A percentile compares a stretch with the other conserved stretches of the same genome.
phyloP scores from a whole-genome alignment of 768 basidiomycete genomes.

The Roridomyces roridus region DNA sequence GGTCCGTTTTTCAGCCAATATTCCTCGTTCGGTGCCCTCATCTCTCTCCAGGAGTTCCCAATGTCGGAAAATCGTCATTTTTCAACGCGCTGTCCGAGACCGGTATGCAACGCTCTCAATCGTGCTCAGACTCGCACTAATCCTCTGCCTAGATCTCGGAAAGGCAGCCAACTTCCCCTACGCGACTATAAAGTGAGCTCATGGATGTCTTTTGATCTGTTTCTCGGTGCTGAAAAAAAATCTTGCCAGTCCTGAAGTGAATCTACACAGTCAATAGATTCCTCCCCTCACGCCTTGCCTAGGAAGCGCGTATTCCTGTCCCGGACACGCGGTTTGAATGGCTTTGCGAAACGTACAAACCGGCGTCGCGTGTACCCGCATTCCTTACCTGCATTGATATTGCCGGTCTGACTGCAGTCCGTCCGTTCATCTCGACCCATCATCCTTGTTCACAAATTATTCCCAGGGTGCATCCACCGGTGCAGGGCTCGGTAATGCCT shows the following conservation, averaged over 20 bases:
- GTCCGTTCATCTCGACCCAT: conserved; percentile 31
- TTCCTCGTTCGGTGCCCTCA: conserved; percentile 26
- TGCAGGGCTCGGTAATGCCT: conserved; percentile 96
- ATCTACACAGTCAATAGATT: background rate
- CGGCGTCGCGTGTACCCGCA: conserved; percentile 85
- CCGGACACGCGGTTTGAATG: conserved; percentile 95
- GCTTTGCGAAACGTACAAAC: conserved; percentile 92
- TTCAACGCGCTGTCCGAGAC: conserved; percentile 96
- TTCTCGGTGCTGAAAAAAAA: conserved; percentile 6
- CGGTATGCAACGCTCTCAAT: conserved; percentile 50
- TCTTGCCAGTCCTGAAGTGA: conserved; percentile 60
- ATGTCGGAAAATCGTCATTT: conserved; percentile 99
- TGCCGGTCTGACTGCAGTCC: conserved; percentile 92
- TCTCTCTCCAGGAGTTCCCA: conserved; percentile 73
- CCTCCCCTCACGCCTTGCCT: conserved; percentile 6
- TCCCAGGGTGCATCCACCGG: conserved; percentile 92
- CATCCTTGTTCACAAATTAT: conserved; percentile 6
- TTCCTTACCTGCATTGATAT: conserved; percentile 99
- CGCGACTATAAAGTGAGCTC: conserved; percentile 72
- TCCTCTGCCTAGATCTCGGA: conserved; percentile 67
- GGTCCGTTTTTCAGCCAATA: conserved; percentile 60
- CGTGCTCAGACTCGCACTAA: background rate
- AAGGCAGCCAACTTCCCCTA: conserved; percentile 99
- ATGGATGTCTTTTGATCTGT: conserved; percentile 16
- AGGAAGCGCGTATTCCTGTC: conserved; percentile 93